Conservation (phyloP, 2,329 filamentous ascomycete genomes). For the Ambrosiella cleistominuta region DNA sequence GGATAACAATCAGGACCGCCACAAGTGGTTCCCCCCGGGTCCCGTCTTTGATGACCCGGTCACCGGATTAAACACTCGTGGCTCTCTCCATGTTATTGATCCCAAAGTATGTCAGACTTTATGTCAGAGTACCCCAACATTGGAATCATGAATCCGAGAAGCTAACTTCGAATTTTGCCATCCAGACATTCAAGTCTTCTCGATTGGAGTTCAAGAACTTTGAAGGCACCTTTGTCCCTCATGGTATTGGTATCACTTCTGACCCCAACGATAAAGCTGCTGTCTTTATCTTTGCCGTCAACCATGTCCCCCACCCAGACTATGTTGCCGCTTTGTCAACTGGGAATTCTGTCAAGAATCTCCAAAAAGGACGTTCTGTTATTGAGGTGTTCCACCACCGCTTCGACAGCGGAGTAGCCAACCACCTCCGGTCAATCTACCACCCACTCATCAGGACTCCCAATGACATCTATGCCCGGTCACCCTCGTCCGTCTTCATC, state of each 20-base stretch:
- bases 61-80: constrained; percentile 21
- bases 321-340: constrained; percentile 16
- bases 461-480: constrained; percentile 37
- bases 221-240: constrained; percentile 34
- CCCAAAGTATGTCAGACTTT: constrained; percentile 26
- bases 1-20: constrained; percentile 24
- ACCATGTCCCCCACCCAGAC: constrained; percentile 35
- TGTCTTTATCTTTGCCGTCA: constrained; percentile 43
- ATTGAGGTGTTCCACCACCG: constrained; percentile 41
- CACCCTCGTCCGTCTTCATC: constrained; percentile 33
- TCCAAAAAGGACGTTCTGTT: constrained; percentile 29
- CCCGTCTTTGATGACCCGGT: constrained; percentile 25
- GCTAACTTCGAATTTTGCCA: no score
- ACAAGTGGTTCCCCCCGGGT: constrained; percentile 35
- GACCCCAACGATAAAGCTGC: constrained; percentile 26
- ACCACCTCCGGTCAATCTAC: constrained; percentile 34
- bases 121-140: not conserved
- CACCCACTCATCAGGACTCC: constrained; percentile 38
- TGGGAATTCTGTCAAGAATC: not conserved
- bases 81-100: constrained; percentile 35
- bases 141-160: no score
- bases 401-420: constrained; percentile 24
- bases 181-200: constrained; percentile 27
- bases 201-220: constrained; percentile 34
- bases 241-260: constrained; percentile 42